Base-by-base conservation (phyloP, 2,329 filamentous ascomycete genomes). In the Xylariaceae sp. region DNA sequence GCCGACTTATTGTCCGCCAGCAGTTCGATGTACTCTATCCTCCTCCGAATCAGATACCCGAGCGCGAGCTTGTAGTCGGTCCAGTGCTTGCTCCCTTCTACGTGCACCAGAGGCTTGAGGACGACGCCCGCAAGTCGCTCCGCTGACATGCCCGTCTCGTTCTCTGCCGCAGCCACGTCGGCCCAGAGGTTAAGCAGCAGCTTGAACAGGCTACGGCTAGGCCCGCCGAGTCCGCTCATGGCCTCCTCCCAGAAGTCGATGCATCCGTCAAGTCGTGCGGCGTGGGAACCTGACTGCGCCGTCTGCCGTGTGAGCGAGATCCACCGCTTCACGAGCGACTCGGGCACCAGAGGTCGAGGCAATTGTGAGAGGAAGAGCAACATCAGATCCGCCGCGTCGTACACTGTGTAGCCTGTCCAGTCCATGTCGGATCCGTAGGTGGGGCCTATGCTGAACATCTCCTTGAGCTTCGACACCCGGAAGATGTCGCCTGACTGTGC, bases 201-300 rank as follows among this genome's bases (percentile, higher is more conserved):
- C 52, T 69, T 69, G 46, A 69, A 59, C 21, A 68, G 41, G 26
- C 52, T 59, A 27, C 64, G 57, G 4, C 54, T 54, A 1, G 60
- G 55, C 1, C 65, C 65, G 9, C 59, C 56, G 8, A 69, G 53
- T 1, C 64, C 62, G 16, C 57, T 57, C 5, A 69, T 51, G 6
- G 67, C 65, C 52, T 69, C 66, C 42, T 68, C 65, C 67, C 67
- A 69, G 38, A 69, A 69, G 43, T 69, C 66, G 31, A 69, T 63
- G 38, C 65, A 66, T 49, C 62, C 59, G 40, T 69, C 67, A 4
- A 62, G 48, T 12, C 64, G 57, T 30, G 53, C 55, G 11, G 53
- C 53, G 33, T 59, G 54, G 3, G 59, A 61, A 14, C 56, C 62
- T 9, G 57, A 47, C 16, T 61, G 32, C 8, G 57, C 62, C 2